phyloP scores from a whole-genome alignment of 75 land plant genomes.

The Picea sitchensis region DNA sequence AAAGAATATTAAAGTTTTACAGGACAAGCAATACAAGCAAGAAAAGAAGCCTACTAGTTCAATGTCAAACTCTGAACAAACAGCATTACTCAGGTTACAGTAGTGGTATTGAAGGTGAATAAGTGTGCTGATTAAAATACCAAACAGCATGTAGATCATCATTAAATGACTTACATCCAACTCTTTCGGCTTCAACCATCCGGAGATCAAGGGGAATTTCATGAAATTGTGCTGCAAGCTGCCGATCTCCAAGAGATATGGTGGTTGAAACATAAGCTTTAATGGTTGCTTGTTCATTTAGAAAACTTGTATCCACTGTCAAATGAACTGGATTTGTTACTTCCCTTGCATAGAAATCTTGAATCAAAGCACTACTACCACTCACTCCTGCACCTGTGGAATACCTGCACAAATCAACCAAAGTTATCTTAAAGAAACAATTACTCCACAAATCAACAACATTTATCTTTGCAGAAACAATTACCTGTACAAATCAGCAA shows the following conservation, averaged over 20 bases:
- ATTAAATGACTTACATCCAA: constrained; percentile 80
- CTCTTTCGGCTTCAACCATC: constrained; percentile 92
- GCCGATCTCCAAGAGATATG: constrained; percentile 85
- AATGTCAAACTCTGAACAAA: not conserved
- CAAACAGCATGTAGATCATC: not conserved
- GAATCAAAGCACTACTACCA: constrained; percentile 90
- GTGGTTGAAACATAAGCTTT: constrained; percentile 78
- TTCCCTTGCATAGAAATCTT: constrained; percentile 93
- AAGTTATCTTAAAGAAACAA: not conserved
- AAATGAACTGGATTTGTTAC: constrained; percentile 80
- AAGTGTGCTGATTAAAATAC: not conserved
- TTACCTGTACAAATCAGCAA: too few relatives aligned
- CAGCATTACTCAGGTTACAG: not conserved
- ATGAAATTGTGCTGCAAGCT: constrained; percentile 92
- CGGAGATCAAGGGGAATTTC: constrained; percentile 92
- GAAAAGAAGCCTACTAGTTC: not conserved
- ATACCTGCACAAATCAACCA: constrained; percentile 55
- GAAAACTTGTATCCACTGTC: constrained; percentile 89
- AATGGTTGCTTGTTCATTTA: constrained; percentile 59
- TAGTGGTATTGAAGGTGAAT: not conserved
- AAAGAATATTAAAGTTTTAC: not conserved
- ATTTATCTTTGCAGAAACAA: too few relatives aligned
- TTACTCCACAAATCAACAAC: too few relatives aligned
- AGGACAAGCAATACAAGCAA: not conserved
- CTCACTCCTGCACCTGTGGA: constrained; percentile 93